phyloP scores from a whole-genome alignment of 805 yeast genomes.

The Starmerella scarabaei region DNA sequence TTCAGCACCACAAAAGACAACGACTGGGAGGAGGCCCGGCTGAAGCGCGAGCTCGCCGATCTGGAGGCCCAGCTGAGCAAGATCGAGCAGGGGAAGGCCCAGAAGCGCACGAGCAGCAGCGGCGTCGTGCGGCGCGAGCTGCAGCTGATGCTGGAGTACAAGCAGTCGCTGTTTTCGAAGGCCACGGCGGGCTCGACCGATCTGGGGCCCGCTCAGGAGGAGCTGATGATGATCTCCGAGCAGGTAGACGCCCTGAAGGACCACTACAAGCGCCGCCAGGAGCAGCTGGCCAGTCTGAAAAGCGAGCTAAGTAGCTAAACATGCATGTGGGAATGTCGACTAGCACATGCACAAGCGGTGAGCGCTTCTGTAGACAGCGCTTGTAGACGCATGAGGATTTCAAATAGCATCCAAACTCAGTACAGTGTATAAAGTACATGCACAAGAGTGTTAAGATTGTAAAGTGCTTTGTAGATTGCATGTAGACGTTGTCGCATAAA shows the following conservation, averaged over 20 bases:
- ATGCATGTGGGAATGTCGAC: too few species aligned
- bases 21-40: constrained; percentile 85
- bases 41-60: constrained; percentile 64
- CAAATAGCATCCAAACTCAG: too few species aligned
- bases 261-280: constrained; percentile 47
- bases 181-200: constrained; percentile 2
- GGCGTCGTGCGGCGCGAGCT: constrained; percentile 46
- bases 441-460: too few species aligned
- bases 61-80: constrained; percentile 51
- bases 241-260: constrained; percentile 65
- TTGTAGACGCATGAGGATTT: too few species aligned
- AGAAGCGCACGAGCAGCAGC: constrained; percentile 20
- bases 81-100: constrained; percentile 18
- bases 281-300: constrained; percentile 41
- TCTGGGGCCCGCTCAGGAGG: constrained; percentile 31
- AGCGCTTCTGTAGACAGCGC: too few species aligned
- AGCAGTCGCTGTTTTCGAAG: constrained; percentile 38
- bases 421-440: too few species aligned
- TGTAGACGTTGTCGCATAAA: too few species aligned
- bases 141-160: constrained; percentile 70
- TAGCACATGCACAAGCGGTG: too few species aligned
- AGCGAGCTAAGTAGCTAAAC: constrained; percentile 22
- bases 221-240: constrained; percentile 55
- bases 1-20: constrained; percentile 44
- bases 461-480: too few species aligned